Evolutionary conservation across 1,139 yeast genomes (phyloP), one percentile per base, ranked within the genome.

Genomic region (Cylindricascospora bacillispora): DNA sequence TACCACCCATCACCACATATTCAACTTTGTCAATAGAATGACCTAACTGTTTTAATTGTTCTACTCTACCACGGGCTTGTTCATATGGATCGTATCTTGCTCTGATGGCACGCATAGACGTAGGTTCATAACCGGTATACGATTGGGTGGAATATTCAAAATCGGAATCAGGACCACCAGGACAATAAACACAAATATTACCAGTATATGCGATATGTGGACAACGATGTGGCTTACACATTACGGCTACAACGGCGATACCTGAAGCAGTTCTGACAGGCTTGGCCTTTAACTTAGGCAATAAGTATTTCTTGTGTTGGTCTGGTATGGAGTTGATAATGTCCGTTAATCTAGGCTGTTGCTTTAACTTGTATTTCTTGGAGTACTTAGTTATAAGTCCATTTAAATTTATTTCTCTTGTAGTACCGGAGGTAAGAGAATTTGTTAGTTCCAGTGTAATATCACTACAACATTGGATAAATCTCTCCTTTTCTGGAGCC

Each of bases 181-280:
- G 99, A 60, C 99, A 89, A 54, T 89, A 89, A 11, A 89, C 98
- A 64, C 99, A 89, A 39, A 89, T 89, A 50, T 89, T 89, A 37
- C 99, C 99, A 0, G 99, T 89, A 55, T 89, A 92, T 19, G 98
- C 97, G 49, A 89, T 92, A 56, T 89, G 99, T 19, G 99, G 99
- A 60, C 99, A 89, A 61, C 99, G 70, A 57, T 89, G 98, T 3
- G 98, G 98, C 56, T 89, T 92, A 62, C 97, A 89, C 97, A 92
- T 89, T 22, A 92, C 97, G 0, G 98, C 98, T 29, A 89, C 98
- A 14, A 89, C 98, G 5, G 98, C 98, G 36, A 89, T 92, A 49
- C 89, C 99, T 7, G 95, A 81, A 0, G 99, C 99, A 0, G 99
- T 92, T 56, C 99, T 70, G 29, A 89, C 97, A 0, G 99, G 99